These are phyloP conservation scores for Perkinsus chesapeaki DNA, from an alignment of 169 alveolate genomes.

Conservation along the genomic window DNA sequence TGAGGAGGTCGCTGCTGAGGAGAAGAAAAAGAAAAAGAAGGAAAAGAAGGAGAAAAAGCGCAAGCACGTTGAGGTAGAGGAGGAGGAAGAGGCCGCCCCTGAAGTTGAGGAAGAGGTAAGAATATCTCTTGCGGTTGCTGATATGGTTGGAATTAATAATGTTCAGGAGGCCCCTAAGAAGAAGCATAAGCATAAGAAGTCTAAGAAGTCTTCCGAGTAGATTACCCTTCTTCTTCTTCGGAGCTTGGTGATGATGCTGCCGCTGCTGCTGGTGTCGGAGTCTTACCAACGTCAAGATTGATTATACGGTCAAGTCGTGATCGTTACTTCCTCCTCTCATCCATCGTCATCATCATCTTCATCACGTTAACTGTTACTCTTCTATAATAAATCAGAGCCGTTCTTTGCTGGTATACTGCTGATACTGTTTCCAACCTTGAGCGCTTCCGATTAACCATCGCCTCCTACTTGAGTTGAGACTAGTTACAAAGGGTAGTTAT, in stretches of 20 bases:
- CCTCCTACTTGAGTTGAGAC: background rate
- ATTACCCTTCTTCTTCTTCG: background rate
- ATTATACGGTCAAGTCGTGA: background rate
- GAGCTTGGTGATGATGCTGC: background rate
- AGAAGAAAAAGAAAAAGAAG: constrained; percentile 17
- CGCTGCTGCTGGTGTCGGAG: background rate
- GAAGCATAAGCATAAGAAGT: background rate
- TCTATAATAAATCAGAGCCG: background rate
- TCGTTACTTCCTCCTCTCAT: background rate
- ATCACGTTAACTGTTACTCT: background rate
- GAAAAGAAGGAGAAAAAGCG: constrained; percentile 34
- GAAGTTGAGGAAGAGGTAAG: constrained; percentile 25
- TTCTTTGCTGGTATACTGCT: background rate
- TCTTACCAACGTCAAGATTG: background rate
- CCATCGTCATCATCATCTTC: background rate
- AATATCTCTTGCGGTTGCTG: constrained; percentile 6
- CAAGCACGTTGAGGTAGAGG: constrained; percentile 36
- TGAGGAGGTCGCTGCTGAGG: background rate
- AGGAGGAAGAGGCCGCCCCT: constrained; percentile 37
- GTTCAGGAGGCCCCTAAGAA: background rate
- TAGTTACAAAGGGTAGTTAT: no score
- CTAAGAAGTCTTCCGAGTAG: background rate
- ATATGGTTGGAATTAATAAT: background rate
- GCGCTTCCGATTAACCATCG: background rate
- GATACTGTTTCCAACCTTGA: background rate